Base-by-base conservation (phyloP, 306 rosid genomes). In the Biancaea sappan region DNA sequence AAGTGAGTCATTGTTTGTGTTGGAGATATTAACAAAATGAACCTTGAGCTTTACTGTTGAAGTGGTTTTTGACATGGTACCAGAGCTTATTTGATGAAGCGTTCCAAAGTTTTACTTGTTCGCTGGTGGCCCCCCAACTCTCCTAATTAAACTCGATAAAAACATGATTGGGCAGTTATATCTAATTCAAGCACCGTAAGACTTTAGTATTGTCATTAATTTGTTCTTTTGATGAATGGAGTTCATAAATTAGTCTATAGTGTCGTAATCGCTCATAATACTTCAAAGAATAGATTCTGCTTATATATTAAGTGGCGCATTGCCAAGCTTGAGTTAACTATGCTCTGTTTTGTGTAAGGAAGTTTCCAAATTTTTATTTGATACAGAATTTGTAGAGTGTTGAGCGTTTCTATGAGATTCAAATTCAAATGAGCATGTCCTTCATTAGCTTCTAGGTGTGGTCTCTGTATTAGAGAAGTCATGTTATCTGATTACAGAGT, bases 391-490 rank as follows among this genome's bases (percentile, higher is more conserved):
- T 22, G 26, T 44, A 3, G 3, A 41, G 31, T 26, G 50, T 18
- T 60, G 24, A 59, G 26, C 19, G 5, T 50, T 70, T 61, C 16
- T 19, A 16, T 51, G 46, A 48, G 19, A 28, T 50, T 50, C 47
- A 71, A 51, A 64, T 32, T 63, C 54, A 46, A 65, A 54, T 54
- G 51, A 37, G 21, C 10, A 11, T 48, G n/a, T 79, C 46, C 64
- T 46, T 73, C 26, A 13, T 41, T 37, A 8, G 71, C 69, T 72
- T 79, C 68, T 46, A 73, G 28, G 28, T 28, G 8, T 26, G 35
- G 38, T 24, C 54, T 28, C 67, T 51, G 70, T 37, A 66, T 48
- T 53, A 24, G 80, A 41, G 18, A 34, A 31, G 22, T 59, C 21
- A 40, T 21, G 18, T 44, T 40, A 54, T 22, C 41, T 65, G 47